These are phyloP conservation scores for Anthoceros angustus DNA, from an alignment of 225 moss, liverwort and hornwort genomes.

Conservation along the genomic window DNA sequence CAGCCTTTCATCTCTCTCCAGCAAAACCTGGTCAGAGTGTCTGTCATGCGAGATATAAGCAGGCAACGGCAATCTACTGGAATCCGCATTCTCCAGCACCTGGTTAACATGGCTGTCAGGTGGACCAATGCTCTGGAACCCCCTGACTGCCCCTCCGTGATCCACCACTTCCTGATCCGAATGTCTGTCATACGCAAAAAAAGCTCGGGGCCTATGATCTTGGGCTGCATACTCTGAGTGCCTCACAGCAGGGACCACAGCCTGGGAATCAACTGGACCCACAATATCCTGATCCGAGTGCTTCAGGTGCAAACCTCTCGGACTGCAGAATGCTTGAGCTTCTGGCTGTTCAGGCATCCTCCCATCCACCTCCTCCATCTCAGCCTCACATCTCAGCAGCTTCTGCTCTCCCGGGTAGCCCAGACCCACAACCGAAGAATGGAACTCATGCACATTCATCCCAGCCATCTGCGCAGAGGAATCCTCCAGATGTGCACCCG, in stretches of 20 bases:
- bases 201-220: neutral
- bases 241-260: neutral
- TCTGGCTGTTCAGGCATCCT: constrained; percentile 1
- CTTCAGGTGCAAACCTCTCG: constrained; percentile 1
- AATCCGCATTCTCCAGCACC: neutral
- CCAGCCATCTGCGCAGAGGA: neutral
- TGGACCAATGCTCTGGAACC: neutral
- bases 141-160: neutral
- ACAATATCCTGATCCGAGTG: constrained; percentile 2
- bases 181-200: neutral
- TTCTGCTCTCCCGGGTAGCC: neutral
- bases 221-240: constrained; percentile 2
- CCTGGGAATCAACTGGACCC: neutral
- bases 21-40: neutral
- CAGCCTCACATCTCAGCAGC: neutral
- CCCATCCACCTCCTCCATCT: neutral
- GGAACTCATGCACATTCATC: neutral
- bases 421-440: neutral
- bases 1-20: neutral
- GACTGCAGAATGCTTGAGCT: neutral
- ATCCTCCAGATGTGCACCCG: constrained; percentile 4
- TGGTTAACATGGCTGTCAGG: neutral
- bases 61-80: neutral
- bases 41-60: neutral
- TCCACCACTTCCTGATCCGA: constrained; percentile 2